Base-by-base conservation (phyloP, 208 protist species). In the Endotrypanum monterogeii region DNA sequence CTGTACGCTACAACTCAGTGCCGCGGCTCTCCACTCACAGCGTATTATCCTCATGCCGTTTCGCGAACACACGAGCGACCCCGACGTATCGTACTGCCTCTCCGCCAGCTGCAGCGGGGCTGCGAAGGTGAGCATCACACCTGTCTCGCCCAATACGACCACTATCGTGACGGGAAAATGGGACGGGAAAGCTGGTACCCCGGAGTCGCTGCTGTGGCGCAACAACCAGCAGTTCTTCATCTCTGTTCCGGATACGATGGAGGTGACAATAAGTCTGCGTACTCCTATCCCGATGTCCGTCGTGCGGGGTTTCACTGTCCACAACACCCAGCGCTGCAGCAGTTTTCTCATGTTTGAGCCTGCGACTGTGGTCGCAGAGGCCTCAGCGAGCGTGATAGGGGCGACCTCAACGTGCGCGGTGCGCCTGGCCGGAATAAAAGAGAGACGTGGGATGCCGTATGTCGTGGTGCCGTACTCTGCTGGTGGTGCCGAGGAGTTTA, bases 211-310 rank as follows among this genome's bases (percentile, higher is more conserved):
- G 57, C 87, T 75, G 37, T 98, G 94, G 92, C 84, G 94, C 75
- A 81, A 95, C 79, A 97, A 96, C 84, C 87, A 80, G 50, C 91
- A 96, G 82, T 97, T 87, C 73, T 89, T 95, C 65, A 75, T 98
- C 37, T 94, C 86, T 62, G 87, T 89, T 4, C 79, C 75, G 67
- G 87, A 94, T 70, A 78, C 78, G n/a, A 90, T 82, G 48, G 84
- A 88, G 28, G 80, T 96, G 48, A 89, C 85, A 16, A 57, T 96
- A 39, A 80, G 81, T 39, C 73, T 96, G 18, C 32, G 55, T 74
- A 37, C 63, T 39, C 4, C 23, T 71, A 8, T 48, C 57, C 28
- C 57, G n/a, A 57, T 16, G 7, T 35, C 71, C 67, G 37, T 80
- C 66, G 28, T 60, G 7, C 79, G 95, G 67, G 94, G 92, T 39